These are phyloP conservation scores for Fonsecaea erecta DNA, from an alignment of 2,329 filamentous ascomycete genomes.

Conservation along the genomic window DNA sequence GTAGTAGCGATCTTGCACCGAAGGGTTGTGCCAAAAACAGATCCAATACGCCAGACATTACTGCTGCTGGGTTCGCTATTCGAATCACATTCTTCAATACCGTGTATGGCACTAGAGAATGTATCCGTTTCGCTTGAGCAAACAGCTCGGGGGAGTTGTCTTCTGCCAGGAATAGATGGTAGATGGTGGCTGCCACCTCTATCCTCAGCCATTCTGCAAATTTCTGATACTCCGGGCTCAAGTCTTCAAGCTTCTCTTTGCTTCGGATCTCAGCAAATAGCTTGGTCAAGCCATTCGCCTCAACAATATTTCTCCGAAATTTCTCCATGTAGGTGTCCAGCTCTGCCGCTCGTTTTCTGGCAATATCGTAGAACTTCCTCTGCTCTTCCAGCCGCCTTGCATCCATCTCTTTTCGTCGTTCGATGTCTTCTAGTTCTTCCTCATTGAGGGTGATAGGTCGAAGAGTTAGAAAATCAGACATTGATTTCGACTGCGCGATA, in stretches of 20 bases:
- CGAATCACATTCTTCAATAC: slow-evolving; percentile 96
- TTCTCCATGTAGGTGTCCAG: slow-evolving; percentile 97
- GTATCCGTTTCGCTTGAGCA: slow-evolving; percentile 89
- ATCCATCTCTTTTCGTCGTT: slow-evolving; percentile 79
- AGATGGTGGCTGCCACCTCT: slow-evolving; percentile 93
- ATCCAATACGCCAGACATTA: slow-evolving; percentile 95
- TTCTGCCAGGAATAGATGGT: slow-evolving; percentile 95
- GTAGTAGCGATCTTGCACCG: slow-evolving; percentile 84
- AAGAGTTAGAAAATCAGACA: slow-evolving; percentile 79
- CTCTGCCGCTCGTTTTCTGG: slow-evolving; percentile 83
- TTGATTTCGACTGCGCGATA: slow-evolving; percentile 79
- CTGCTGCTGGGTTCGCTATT: slow-evolving; percentile 91
- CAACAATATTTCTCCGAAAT: slow-evolving; percentile 69
- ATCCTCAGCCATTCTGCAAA: slow-evolving; percentile 98
- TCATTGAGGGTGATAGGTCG: slow-evolving; percentile 76
- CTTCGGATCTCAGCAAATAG: slow-evolving; percentile 91
- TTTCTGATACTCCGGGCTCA: slow-evolving; percentile 95
- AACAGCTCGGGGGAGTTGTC: slow-evolving; percentile 98
- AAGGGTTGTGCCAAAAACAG: slow-evolving; percentile 96
- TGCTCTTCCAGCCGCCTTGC: slow-evolving; percentile 90
- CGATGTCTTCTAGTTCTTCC: slow-evolving; percentile 82
- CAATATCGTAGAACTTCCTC: slow-evolving; percentile 92
- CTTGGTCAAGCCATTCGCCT: slow-evolving; percentile 82
- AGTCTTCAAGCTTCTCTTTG: slow-evolving; percentile 82
- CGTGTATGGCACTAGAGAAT: slow-evolving; percentile 90